Conservation (phyloP, 1,284 basidiomycete species). For the Phaffia rhodozyma region DNA sequence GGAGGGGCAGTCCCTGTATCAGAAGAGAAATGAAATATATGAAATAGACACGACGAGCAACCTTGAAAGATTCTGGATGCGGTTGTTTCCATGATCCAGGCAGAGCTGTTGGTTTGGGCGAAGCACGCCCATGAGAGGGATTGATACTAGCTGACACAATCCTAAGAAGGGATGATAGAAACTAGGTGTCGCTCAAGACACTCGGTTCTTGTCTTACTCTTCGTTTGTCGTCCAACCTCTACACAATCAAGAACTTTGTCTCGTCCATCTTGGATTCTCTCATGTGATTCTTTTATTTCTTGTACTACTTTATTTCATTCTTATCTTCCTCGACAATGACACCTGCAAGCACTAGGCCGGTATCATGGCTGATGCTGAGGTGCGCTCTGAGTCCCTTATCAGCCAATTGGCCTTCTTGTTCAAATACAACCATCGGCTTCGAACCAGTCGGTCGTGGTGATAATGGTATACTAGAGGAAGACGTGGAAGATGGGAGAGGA, state of each 20-base stretch:
- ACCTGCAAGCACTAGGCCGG: slow-evolving; percentile 20
- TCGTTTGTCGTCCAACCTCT: neutral
- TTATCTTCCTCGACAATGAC: slow-evolving; percentile 19
- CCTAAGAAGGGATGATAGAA: no score
- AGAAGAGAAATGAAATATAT: neutral
- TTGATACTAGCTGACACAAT: no score
- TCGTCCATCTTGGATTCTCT: neutral
- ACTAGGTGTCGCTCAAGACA: no score
- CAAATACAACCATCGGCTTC: slow-evolving; percentile 15
- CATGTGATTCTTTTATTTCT: neutral
- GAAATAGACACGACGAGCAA: neutral
- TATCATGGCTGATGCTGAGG: slow-evolving; percentile 22
- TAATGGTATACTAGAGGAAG: neutral
- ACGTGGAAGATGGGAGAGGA: neutral
- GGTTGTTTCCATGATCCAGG: no score
- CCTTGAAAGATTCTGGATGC: neutral
- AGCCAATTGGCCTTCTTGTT: slow-evolving; percentile 1
- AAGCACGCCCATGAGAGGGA: no score
- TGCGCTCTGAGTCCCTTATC: slow-evolving; percentile 10
- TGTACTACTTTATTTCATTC: neutral
- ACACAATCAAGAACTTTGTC: neutral
- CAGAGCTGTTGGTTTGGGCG: no score
- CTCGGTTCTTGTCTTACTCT: neutral
- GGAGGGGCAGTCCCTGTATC: neutral
- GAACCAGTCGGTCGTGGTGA: neutral